phyloP scores from a whole-genome alignment of 805 yeast genomes.

The Cyberlindnera mrakii region DNA sequence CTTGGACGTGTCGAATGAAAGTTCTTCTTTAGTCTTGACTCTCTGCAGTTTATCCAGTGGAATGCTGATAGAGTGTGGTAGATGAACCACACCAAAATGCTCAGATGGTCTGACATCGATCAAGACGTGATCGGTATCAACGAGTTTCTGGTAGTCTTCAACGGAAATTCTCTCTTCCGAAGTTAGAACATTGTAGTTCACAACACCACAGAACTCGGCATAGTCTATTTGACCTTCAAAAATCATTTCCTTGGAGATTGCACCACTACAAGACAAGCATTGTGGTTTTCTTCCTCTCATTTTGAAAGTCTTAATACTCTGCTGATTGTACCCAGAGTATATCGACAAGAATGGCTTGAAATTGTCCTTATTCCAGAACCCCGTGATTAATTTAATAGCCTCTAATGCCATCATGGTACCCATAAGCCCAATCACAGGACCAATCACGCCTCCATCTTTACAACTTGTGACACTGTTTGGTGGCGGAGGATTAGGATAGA shows the following conservation, averaged over 20 bases:
- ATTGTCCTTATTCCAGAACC: constrained; percentile 40
- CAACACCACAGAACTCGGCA: constrained; percentile 67
- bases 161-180: constrained; percentile 42
- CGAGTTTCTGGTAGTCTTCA: constrained; percentile 26
- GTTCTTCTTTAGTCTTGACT: constrained; percentile 21
- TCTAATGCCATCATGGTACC: constrained; percentile 90
- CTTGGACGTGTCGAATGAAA: constrained; percentile 26
- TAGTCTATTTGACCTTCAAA: constrained; percentile 51
- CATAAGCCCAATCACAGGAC: constrained; percentile 91
- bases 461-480: constrained; percentile 80
- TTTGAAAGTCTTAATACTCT: constrained; percentile 63
- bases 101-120: constrained; percentile 79
- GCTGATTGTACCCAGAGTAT: constrained; percentile 63
- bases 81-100: constrained; percentile 62
- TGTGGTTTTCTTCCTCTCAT: constrained; percentile 61
- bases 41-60: constrained; percentile 49
- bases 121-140: constrained; percentile 26
- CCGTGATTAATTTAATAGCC: constrained; percentile 66
- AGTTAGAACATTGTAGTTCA: constrained; percentile 38
- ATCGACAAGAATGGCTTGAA: constrained; percentile 66
- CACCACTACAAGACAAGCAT: constrained; percentile 60
- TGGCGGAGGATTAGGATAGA: constrained; percentile 86
- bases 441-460: constrained; percentile 89
- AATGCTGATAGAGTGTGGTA: constrained; percentile 55
- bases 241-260: constrained; percentile 42